Evolutionary conservation across 2,329 filamentous ascomycete species (phyloP).

Genomic region (Macrophomina tecta): DNA sequence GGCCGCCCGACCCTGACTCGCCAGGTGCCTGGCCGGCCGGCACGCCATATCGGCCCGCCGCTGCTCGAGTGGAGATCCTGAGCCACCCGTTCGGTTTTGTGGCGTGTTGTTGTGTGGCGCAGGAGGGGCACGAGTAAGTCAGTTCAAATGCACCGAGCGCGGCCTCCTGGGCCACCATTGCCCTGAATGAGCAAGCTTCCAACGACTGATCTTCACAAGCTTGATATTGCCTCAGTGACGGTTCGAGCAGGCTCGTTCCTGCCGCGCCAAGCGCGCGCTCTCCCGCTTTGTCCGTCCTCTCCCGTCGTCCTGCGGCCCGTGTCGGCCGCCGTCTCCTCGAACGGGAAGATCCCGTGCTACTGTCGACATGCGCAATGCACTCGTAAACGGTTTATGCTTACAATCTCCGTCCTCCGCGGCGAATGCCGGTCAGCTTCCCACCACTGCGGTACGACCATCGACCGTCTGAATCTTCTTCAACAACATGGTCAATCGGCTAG

Average conservation of each 20-base stretch:
- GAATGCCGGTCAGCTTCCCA: too few species aligned
- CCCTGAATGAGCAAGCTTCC: too few species aligned
- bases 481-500: too few species aligned
- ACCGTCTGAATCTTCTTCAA: too few species aligned
- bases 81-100: conserved; percentile 3
- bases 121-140: too few species aligned
- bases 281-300: not conserved
- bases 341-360: conserved; percentile 9
- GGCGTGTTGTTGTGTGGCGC: conserved; percentile 3
- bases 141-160: too few species aligned
- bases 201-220: too few species aligned
- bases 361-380: not conserved
- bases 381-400: not conserved
- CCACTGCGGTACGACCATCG: too few species aligned
- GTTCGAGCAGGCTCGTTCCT: not conserved
- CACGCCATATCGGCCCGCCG: conserved; percentile 23
- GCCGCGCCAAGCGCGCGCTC: conserved; percentile 10
- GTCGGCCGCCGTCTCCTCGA: not conserved
- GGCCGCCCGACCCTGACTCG: conserved; percentile 5
- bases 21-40: conserved; percentile 15
- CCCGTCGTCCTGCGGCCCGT: conserved; percentile 1
- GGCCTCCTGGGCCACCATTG: too few species aligned
- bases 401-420: not conserved
- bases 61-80: not conserved
- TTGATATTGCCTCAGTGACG: not conserved